Conservation (phyloP, 2,329 filamentous ascomycete species). For the Colletotrichum musicola region DNA sequence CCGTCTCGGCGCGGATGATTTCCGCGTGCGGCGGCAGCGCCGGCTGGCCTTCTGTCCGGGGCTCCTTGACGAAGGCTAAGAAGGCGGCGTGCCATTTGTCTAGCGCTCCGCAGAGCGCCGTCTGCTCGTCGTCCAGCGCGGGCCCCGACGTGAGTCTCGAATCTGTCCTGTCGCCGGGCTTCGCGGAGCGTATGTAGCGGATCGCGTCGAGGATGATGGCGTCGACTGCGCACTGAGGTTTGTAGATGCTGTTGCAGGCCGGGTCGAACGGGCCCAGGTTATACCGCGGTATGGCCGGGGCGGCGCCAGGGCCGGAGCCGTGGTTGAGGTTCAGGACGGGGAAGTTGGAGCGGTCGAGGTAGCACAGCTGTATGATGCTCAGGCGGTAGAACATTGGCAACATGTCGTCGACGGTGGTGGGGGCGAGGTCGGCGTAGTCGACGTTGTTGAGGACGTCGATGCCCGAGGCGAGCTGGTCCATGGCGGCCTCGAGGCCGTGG, state of each 20-base stretch:
- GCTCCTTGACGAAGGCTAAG: constrained; percentile 12
- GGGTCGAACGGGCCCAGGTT: constrained; percentile 29
- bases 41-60: constrained; percentile 2
- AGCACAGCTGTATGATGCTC: constrained; percentile 34
- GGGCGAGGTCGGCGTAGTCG: constrained; percentile 23
- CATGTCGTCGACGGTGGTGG: constrained; percentile 19
- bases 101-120: constrained; percentile 17
- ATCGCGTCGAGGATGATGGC: constrained; percentile 35
- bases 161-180: constrained; percentile 24
- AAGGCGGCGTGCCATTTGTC: constrained; percentile 35
- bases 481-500: constrained; percentile 12
- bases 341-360: constrained; percentile 20
- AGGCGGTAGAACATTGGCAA: constrained; percentile 28
- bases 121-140: constrained; percentile 26
- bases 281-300: background rate
- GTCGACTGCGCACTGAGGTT: constrained; percentile 31
- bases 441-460: constrained; percentile 33
- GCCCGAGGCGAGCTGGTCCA: constrained; percentile 31
- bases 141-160: constrained; percentile 31
- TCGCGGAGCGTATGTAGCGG: constrained; percentile 21
- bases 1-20: constrained; percentile 26
- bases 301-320: background rate
- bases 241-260: constrained; percentile 27
- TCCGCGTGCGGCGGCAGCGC: constrained; percentile 21
- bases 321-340: constrained; percentile 22